A percentile compares a stretch with the other conserved stretches of the same genome.
Evolutionary conservation across 257 asterid genomes (phyloP).

Genomic region (Rhazya stricta): DNA sequence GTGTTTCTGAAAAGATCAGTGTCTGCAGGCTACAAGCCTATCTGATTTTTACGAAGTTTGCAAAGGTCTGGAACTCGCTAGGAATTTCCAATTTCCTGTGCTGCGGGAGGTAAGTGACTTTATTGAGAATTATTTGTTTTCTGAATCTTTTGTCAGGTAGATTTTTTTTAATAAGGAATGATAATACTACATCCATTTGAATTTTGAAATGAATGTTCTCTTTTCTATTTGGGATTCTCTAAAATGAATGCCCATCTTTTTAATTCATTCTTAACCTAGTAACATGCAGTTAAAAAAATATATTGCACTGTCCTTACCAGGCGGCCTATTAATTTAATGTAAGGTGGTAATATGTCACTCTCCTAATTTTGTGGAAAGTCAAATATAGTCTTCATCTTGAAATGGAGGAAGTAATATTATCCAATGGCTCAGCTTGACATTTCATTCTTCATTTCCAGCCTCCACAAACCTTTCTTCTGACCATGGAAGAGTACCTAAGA

Average conservation of each 20-base stretch:
- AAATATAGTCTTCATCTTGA: background rate
- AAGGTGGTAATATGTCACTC: background rate
- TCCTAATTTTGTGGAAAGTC: background rate
- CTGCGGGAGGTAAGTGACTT: conserved; percentile 66
- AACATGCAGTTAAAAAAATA: background rate
- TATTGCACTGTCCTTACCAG: background rate
- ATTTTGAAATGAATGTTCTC: background rate
- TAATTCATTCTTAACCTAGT: too few relatives aligned
- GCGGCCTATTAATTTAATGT: background rate
- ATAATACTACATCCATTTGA: background rate
- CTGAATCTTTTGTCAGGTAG: conserved; percentile 9
- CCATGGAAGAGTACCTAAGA: conserved; percentile 53
- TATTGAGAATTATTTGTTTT: background rate
- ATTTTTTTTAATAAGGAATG: background rate
- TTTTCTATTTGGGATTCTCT: background rate
- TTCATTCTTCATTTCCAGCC: conserved; percentile 34
- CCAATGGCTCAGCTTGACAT: conserved; percentile 12
- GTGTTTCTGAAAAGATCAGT: conserved; percentile 12
- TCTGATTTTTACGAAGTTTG: conserved; percentile 95
- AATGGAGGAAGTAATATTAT: background rate
- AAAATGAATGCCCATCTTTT: background rate
- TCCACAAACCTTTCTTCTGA: conserved; percentile 49
- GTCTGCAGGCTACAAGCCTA: conserved; percentile 69
- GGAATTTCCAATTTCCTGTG: conserved; percentile 94
- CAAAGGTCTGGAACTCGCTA: conserved; percentile 94